These are phyloP conservation scores for Hyparrhenia diplandra DNA, from an alignment of 176 grass and related monocot genomes.

Conservation along the genomic window DNA sequence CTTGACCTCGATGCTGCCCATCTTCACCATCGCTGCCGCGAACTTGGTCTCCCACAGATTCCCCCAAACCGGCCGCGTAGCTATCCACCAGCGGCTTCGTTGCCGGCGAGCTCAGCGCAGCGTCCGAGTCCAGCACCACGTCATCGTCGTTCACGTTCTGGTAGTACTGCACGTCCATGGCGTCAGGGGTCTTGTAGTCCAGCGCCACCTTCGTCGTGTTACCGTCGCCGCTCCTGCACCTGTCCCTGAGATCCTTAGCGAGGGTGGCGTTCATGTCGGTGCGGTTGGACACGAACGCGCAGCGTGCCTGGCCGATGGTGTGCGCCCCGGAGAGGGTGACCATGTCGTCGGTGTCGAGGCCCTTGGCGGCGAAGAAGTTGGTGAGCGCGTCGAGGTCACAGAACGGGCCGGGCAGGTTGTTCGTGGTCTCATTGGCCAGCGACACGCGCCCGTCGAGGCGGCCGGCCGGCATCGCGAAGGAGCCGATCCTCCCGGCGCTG, in stretches of 20 bases:
- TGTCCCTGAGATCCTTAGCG: neutral
- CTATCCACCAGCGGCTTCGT: neutral
- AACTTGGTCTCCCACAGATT: neutral
- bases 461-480: neutral
- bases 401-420: constrained; percentile 6
- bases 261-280: neutral
- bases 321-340: neutral
- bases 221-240: neutral
- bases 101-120: neutral
- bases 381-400: neutral
- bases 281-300: neutral
- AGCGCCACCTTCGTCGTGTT: neutral
- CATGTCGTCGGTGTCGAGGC: no score
- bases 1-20: neutral
- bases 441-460: neutral
- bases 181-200: neutral
- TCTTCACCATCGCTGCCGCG: constrained; percentile 12
- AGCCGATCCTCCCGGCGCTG: neutral
- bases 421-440: neutral
- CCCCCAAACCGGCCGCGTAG: neutral
- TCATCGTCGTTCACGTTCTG: neutral
- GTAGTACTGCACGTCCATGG: constrained; percentile 13
- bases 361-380: neutral
- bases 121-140: neutral
- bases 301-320: constrained; percentile 10